phyloP scores from a whole-genome alignment of 2,329 filamentous ascomycete species.

The Phyllosticta citrichinensis region DNA sequence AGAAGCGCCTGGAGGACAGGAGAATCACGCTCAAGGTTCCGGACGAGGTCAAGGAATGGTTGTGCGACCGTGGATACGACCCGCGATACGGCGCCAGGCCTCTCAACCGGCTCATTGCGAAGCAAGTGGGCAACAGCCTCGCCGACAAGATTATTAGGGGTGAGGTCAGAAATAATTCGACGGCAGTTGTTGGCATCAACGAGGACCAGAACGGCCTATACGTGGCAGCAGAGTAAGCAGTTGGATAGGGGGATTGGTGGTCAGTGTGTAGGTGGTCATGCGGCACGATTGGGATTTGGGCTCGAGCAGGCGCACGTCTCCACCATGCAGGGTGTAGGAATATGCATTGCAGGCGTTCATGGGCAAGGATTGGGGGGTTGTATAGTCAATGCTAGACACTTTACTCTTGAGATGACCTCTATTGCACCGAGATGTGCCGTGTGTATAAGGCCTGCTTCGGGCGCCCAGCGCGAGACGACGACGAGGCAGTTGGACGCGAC shows the following conservation, averaged over 20 bases:
- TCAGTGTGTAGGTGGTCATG: conserved; percentile 8
- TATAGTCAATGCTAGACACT: background rate
- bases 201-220: conserved; percentile 32
- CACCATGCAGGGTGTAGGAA: background rate
- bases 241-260: background rate
- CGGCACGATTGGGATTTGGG: background rate
- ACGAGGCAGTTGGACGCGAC: background rate
- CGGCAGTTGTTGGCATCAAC: conserved; percentile 59
- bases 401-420: background rate
- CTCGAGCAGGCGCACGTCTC: conserved; percentile 2
- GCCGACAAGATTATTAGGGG: conserved; percentile 90
- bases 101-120: conserved; percentile 81
- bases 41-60: conserved; percentile 68
- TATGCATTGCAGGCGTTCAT: conserved; percentile 5
- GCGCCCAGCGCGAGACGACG: background rate
- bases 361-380: background rate
- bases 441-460: background rate
- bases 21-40: conserved; percentile 68
- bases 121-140: conserved; percentile 77
- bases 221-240: conserved; percentile 9
- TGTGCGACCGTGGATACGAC: conserved; percentile 83
- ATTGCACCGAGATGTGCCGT: background rate
- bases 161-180: conserved; percentile 64
- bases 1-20: conserved; percentile 71
- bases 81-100: conserved; percentile 85